These are phyloP conservation scores for Rusavskia elegans DNA, from an alignment of 495 filamentous ascomycete species.

Conservation along the genomic window DNA sequence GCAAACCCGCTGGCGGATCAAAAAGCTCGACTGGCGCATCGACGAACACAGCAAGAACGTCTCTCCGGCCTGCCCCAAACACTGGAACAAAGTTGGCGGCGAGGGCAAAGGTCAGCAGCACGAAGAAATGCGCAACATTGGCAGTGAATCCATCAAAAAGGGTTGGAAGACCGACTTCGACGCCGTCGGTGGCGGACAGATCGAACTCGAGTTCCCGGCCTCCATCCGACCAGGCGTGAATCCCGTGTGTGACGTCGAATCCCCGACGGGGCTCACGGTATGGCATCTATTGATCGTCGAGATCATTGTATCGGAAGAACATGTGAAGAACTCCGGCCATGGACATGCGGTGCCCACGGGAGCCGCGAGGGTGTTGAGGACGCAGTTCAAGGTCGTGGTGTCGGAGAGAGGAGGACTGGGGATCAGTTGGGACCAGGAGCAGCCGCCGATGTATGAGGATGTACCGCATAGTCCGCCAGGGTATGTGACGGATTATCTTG, in stretches of 20 bases:
- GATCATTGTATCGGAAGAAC: constrained; percentile 89
- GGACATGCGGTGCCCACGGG: constrained; percentile 71
- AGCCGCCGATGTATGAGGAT: constrained; percentile 87
- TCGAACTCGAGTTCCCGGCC: constrained; percentile 73
- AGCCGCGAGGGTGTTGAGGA: constrained; percentile 76
- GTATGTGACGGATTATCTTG: constrained; percentile 35
- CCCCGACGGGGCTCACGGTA: constrained; percentile 60
- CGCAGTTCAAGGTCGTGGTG: constrained; percentile 70
- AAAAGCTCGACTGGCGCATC: constrained; percentile 82
- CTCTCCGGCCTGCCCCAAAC: constrained; percentile 66
- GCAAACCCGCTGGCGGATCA: constrained; percentile 51
- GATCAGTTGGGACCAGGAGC: constrained; percentile 94
- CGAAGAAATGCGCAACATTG: constrained; percentile 60
- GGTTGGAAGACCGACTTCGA: constrained; percentile 98
- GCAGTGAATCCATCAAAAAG: constrained; percentile 53
- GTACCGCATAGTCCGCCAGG: constrained; percentile 76
- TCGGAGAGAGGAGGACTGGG: constrained; percentile 79
- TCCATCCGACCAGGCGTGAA: constrained; percentile 42
- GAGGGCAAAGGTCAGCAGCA: constrained; percentile 64
- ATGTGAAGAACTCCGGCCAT: constrained; percentile 52
- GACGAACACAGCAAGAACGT: constrained; percentile 72
- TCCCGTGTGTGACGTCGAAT: constrained; percentile 65
- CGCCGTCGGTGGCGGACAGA: constrained; percentile 42
- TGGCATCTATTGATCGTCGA: constrained; percentile 80
- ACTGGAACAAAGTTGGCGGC: constrained; percentile 54